Conservation (phyloP, 2,329 filamentous ascomycete genomes). For the Xylariales sp. region DNA sequence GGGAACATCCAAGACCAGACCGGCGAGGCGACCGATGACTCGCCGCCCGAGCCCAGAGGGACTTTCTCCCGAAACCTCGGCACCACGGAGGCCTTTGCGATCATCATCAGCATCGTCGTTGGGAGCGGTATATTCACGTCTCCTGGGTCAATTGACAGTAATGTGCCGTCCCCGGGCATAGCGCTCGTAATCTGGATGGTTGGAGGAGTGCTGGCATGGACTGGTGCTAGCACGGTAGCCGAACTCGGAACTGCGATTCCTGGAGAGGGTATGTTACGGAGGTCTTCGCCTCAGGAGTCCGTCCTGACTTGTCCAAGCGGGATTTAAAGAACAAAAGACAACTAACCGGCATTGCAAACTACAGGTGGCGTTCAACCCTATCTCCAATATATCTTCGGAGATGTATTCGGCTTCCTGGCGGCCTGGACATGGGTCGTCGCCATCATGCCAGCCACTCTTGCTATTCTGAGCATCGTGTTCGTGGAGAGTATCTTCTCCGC, state of each 20-base stretch:
- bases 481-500: slow-evolving; percentile 56
- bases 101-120: slow-evolving; percentile 60
- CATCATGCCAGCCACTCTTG: slow-evolving; percentile 60
- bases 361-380: slow-evolving; percentile 59
- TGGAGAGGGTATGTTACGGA: slow-evolving; percentile 47
- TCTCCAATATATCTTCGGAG: slow-evolving; percentile 56
- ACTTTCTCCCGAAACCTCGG: slow-evolving; percentile 25
- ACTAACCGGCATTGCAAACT: slow-evolving; percentile 5
- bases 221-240: slow-evolving; percentile 57
- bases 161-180: slow-evolving; percentile 56
- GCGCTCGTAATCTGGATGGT: slow-evolving; percentile 58
- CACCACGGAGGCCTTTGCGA: slow-evolving; percentile 40
- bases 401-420: slow-evolving; percentile 57
- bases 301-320: no score
- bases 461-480: slow-evolving; percentile 61
- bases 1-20: not conserved
- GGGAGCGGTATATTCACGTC: slow-evolving; percentile 63
- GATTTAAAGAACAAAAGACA: no score
- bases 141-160: slow-evolving; percentile 57
- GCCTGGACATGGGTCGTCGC: slow-evolving; percentile 64
- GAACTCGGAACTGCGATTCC: slow-evolving; percentile 61
- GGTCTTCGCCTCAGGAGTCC: no score
- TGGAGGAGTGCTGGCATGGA: slow-evolving; percentile 60
- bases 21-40: slow-evolving; percentile 23
- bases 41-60: slow-evolving; percentile 42